Evolutionary conservation across 371 early-diverging fungal genomes (phyloP).

Genomic region (Mucor mucedo): DNA sequence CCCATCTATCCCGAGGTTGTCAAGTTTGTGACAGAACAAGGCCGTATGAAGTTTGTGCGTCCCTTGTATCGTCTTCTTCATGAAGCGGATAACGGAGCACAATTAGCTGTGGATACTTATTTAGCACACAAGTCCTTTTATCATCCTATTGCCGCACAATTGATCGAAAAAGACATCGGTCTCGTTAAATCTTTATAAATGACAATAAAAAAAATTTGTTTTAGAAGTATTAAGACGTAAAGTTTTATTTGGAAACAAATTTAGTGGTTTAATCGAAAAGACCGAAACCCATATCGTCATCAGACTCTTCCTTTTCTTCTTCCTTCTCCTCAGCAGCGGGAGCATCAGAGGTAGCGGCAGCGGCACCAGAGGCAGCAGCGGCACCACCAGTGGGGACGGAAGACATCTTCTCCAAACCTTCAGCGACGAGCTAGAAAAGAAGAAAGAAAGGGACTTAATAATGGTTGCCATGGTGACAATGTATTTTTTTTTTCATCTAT

Average conservation of each 20-base stretch:
- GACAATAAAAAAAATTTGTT: background rate
- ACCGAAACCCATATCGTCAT: constrained; percentile 70
- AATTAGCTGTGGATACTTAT: constrained; percentile 85
- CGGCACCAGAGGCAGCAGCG: constrained; percentile 69
- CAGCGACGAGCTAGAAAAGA: constrained; percentile 73
- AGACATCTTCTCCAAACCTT: constrained; percentile 91
- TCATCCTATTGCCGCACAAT: constrained; percentile 89
- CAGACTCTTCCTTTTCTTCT: constrained; percentile 86
- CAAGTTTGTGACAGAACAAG: constrained; percentile 83
- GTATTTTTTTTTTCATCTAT: background rate
- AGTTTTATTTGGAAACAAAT: background rate
- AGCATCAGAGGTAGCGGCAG: constrained; percentile 54
- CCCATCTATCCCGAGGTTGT: constrained; percentile 78
- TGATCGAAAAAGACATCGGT: constrained; percentile 85
- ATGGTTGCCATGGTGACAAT: no score
- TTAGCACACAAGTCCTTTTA: constrained; percentile 78
- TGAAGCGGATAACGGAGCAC: constrained; percentile 69
- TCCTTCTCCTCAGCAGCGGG: constrained; percentile 59
- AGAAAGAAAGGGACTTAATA: no score
- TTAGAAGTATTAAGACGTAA: background rate
- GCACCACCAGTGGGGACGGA: constrained; percentile 93
- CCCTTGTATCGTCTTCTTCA: constrained; percentile 75
- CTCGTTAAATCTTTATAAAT: constrained; percentile 11
- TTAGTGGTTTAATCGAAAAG: constrained; percentile 49
- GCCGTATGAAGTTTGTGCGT: constrained; percentile 95